Conservation (phyloP, 495 filamentous ascomycete genomes). For the Aspergillus kassunensis region DNA sequence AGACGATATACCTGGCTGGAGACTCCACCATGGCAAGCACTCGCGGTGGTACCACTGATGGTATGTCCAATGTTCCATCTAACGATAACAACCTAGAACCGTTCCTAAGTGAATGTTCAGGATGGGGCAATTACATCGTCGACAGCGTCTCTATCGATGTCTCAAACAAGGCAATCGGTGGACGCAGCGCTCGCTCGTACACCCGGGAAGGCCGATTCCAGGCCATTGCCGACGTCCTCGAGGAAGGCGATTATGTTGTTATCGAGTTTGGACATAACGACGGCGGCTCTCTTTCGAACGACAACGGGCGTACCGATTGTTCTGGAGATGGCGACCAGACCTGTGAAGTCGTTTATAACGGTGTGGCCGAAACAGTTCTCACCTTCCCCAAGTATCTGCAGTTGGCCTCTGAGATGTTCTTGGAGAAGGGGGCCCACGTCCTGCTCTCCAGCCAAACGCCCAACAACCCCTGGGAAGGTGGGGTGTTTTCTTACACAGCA, state of each 20-base stretch:
- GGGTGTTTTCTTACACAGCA: constrained; percentile 38
- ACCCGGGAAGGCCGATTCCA: constrained; percentile 58
- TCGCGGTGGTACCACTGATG: constrained; percentile 32
- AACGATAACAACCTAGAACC: no score
- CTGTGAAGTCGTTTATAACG: constrained; percentile 49
- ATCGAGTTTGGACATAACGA: constrained; percentile 68
- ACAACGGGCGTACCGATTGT: constrained; percentile 60
- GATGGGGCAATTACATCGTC: constrained; percentile 58
- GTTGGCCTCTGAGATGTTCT: constrained; percentile 48
- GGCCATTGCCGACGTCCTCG: constrained; percentile 44
- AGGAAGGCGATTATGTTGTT: constrained; percentile 53
- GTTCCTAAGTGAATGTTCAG: constrained; percentile 23
- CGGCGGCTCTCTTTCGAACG: constrained; percentile 52
- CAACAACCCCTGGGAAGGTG: constrained; percentile 59
- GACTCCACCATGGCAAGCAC: constrained; percentile 54
- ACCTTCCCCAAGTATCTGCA: constrained; percentile 57
- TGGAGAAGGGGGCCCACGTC: constrained; percentile 58
- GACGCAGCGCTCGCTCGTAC: constrained; percentile 58
- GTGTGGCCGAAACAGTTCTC: constrained; percentile 49
- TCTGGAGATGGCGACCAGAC: constrained; percentile 50
- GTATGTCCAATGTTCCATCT: constrained; percentile 9
- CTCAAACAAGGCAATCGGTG: constrained; percentile 55
- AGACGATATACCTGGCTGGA: constrained; percentile 50
- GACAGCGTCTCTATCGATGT: constrained; percentile 43
- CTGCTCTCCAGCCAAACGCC: constrained; percentile 61